Conservation (phyloP, 1,139 yeast species). For the Debaryomyces coudertii region DNA sequence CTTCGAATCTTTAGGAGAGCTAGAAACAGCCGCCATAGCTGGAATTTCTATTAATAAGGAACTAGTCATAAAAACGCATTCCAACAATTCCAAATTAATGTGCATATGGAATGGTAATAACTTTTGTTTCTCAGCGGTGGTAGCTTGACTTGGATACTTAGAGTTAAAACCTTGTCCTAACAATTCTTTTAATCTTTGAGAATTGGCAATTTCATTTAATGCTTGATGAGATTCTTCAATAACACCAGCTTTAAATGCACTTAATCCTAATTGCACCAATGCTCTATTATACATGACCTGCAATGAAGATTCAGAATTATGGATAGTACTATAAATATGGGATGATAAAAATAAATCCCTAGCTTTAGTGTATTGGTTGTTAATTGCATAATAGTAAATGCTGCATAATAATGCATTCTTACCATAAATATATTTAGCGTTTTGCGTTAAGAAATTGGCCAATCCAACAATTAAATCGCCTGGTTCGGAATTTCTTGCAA, state of each 20-base stretch:
- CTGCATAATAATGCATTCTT: slow-evolving; percentile 84
- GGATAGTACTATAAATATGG: slow-evolving; percentile 80
- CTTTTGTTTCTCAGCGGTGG: slow-evolving; percentile 73
- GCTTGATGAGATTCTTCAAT: slow-evolving; percentile 87
- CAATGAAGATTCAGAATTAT: slow-evolving; percentile 78
- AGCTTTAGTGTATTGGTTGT: slow-evolving; percentile 80
- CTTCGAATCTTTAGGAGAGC: slow-evolving; percentile 51
- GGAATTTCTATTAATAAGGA: slow-evolving; percentile 93
- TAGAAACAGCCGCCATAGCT: slow-evolving; percentile 58
- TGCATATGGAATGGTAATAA: slow-evolving; percentile 98
- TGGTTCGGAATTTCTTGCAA: slow-evolving; percentile 36
- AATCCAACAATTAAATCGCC: slow-evolving; percentile 62
- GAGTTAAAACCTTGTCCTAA: slow-evolving; percentile 91
- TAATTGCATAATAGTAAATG: slow-evolving; percentile 89
- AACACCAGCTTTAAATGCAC: slow-evolving; percentile 91
- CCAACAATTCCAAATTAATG: slow-evolving; percentile 91
- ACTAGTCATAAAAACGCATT: slow-evolving; percentile 89
- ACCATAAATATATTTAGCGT: slow-evolving; percentile 68
- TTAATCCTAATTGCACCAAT: slow-evolving; percentile 90
- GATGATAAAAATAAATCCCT: slow-evolving; percentile 86
- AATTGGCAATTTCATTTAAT: slow-evolving; percentile 84
- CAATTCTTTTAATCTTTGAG: slow-evolving; percentile 86
- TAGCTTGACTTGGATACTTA: slow-evolving; percentile 59
- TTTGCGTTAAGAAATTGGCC: slow-evolving; percentile 66
- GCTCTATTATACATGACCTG: slow-evolving; percentile 96